Evolutionary conservation across 371 early-diverging fungal genomes (phyloP).

Genomic region (Batkoa obscura): DNA sequence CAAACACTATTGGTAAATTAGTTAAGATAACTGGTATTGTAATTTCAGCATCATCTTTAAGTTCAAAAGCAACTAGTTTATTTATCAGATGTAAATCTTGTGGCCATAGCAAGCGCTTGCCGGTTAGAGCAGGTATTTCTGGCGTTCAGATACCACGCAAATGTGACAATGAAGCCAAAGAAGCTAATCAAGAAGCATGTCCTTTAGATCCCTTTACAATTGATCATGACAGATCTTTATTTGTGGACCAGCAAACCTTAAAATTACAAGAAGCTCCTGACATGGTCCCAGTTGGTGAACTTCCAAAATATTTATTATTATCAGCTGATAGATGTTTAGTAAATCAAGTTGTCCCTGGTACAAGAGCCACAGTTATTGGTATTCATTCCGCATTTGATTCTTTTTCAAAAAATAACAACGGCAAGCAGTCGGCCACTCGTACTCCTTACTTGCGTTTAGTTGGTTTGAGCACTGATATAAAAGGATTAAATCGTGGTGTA

Average conservation of each 20-base stretch:
- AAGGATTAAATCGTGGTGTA: slow-evolving; percentile 37
- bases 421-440: slow-evolving; percentile 68
- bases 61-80: slow-evolving; percentile 72
- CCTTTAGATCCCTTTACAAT: slow-evolving; percentile 92
- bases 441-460: slow-evolving; percentile 85
- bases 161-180: slow-evolving; percentile 38
- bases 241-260: slow-evolving; percentile 94
- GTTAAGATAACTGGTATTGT: slow-evolving; percentile 95
- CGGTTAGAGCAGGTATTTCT: slow-evolving; percentile 76
- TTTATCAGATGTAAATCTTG: slow-evolving; percentile 77
- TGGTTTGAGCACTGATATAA: slow-evolving; percentile 70
- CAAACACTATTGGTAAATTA: slow-evolving; percentile 79
- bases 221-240: slow-evolving; percentile 86
- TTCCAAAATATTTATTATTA: slow-evolving; percentile 89
- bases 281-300: slow-evolving; percentile 96
- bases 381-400: slow-evolving; percentile 81
- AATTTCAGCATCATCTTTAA: slow-evolving; percentile 81
- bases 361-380: slow-evolving; percentile 86
- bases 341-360: slow-evolving; percentile 89
- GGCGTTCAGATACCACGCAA: slow-evolving; percentile 64
- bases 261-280: slow-evolving; percentile 98
- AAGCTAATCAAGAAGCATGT: slow-evolving; percentile 31
- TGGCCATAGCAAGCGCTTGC: slow-evolving; percentile 51
- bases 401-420: not conserved
- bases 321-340: slow-evolving; percentile 78